These are phyloP conservation scores for Phaffomyces opuntiae DNA, from an alignment of 805 yeast species.

Conservation along the genomic window DNA sequence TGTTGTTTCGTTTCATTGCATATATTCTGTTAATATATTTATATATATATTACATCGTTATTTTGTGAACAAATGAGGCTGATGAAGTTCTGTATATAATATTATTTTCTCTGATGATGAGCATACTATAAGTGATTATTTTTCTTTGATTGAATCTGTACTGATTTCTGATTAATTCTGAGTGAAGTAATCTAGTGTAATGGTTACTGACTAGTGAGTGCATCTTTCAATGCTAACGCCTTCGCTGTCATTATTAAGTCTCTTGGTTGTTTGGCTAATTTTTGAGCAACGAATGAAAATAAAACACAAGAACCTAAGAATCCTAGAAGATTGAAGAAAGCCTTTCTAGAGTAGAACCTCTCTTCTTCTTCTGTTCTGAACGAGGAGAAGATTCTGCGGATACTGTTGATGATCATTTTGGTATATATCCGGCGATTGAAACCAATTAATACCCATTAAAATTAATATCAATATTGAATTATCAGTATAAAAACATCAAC, in stretches of 20 bases:
- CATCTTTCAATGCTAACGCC: slow-evolving; percentile 17
- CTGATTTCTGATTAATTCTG: no score
- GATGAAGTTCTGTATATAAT: neutral
- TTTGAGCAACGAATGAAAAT: slow-evolving; percentile 75
- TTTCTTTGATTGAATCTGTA: no score
- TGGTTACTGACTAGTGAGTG: slow-evolving; percentile 2
- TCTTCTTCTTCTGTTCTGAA: slow-evolving; percentile 86
- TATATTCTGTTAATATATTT: no score
- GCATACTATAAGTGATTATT: no score
- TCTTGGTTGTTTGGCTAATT: slow-evolving; percentile 22
- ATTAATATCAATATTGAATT: no score
- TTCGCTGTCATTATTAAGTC: slow-evolving; percentile 19
- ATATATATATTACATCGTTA: neutral
- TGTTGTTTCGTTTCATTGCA: neutral
- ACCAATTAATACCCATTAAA: no score
- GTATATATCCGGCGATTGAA: neutral
- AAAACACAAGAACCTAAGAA: slow-evolving; percentile 75
- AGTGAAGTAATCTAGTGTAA: neutral
- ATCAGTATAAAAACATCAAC: neutral
- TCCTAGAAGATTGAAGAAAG: slow-evolving; percentile 73
- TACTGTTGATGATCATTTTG: slow-evolving; percentile 59
- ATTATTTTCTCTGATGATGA: no score
- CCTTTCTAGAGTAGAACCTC: slow-evolving; percentile 63
- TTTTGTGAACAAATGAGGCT: no score
- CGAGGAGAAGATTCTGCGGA: slow-evolving; percentile 72